Conservation (phyloP, 1,139 yeast genomes). For the Debaryomyces coudertii region DNA sequence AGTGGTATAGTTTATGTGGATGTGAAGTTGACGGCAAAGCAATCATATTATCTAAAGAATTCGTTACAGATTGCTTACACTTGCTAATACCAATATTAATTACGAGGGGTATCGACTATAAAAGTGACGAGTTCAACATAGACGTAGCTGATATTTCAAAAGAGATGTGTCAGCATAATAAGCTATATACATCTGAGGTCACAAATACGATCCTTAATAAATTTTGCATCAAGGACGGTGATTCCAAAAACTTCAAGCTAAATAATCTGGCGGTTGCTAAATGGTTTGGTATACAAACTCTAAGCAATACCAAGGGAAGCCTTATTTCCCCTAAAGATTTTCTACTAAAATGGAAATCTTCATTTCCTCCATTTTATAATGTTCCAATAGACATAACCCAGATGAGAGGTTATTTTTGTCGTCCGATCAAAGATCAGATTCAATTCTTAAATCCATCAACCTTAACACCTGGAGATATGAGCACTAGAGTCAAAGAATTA, state of each 20-base stretch:
- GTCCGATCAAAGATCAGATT: conserved; percentile 48
- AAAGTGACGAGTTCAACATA: conserved; percentile 18
- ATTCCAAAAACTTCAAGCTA: conserved; percentile 29
- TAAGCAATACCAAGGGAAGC: conserved; percentile 37
- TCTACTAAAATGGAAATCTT: conserved; percentile 62
- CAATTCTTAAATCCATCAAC: conserved; percentile 56
- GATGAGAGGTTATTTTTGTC: conserved; percentile 58
- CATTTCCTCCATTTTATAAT: conserved; percentile 66
- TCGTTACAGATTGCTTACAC: conserved; percentile 38
- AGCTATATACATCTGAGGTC: conserved; percentile 31
- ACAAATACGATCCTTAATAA: conserved; percentile 50
- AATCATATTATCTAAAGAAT: conserved; percentile 26
- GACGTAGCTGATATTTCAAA: conserved; percentile 22
- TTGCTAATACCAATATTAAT: conserved; percentile 54
- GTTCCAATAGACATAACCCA: conserved; percentile 55
- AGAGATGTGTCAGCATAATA: conserved; percentile 22
- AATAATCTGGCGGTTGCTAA: conserved; percentile 45
- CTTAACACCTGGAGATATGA: conserved; percentile 38
- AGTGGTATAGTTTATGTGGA: conserved; percentile 64
- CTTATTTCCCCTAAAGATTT: conserved; percentile 49
- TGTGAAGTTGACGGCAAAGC: conserved; percentile 46
- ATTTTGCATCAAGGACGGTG: conserved; percentile 34
- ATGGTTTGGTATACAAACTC: conserved; percentile 64
- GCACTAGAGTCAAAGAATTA: conserved; percentile 59
- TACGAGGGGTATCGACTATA: conserved; percentile 41